Conservation (phyloP, 768 basidiomycete species). For the Baorangia bicolor region DNA sequence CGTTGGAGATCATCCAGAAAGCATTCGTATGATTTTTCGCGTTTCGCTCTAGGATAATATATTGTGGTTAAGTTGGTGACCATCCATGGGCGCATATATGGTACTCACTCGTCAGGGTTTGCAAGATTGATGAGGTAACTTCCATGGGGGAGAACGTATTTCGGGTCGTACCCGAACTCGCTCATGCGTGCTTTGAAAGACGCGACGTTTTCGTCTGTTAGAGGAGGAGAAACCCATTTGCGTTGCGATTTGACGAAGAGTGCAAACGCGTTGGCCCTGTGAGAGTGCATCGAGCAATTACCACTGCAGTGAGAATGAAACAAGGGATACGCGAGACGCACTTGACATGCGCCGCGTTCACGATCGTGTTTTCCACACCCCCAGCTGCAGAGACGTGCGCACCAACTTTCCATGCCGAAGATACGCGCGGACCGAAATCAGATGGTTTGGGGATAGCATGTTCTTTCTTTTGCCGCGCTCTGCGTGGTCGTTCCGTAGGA, state of each 20-base stretch:
- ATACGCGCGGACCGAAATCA: slow-evolving; percentile 30
- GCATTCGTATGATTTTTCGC: slow-evolving; percentile 71
- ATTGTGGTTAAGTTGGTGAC: background rate
- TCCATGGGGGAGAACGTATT: slow-evolving; percentile 77
- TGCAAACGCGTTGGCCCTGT: slow-evolving; percentile 78
- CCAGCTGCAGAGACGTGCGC: slow-evolving; percentile 83
- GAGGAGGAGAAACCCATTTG: slow-evolving; percentile 69
- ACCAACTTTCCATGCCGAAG: slow-evolving; percentile 66
- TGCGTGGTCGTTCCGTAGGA: slow-evolving; percentile 4
- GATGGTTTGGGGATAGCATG: slow-evolving; percentile 16
- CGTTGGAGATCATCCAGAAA: slow-evolving; percentile 81
- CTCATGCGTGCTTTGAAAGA: slow-evolving; percentile 62
- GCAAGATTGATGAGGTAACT: slow-evolving; percentile 85
- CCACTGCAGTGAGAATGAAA: background rate
- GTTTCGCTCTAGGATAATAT: slow-evolving; percentile 47
- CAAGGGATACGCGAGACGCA: slow-evolving; percentile 26
- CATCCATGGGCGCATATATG: background rate
- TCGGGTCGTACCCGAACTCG: slow-evolving; percentile 57
- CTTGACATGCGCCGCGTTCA: slow-evolving; percentile 73
- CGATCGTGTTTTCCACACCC: slow-evolving; percentile 71
- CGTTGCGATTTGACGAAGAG: slow-evolving; percentile 84
- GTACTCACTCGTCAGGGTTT: slow-evolving; percentile 68
- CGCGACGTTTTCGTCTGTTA: slow-evolving; percentile 50
- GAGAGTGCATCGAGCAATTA: background rate
- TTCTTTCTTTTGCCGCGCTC: slow-evolving; percentile 9